Base-by-base conservation (phyloP, 176 grass and related monocot genomes). In the Triticum turgidum region DNA sequence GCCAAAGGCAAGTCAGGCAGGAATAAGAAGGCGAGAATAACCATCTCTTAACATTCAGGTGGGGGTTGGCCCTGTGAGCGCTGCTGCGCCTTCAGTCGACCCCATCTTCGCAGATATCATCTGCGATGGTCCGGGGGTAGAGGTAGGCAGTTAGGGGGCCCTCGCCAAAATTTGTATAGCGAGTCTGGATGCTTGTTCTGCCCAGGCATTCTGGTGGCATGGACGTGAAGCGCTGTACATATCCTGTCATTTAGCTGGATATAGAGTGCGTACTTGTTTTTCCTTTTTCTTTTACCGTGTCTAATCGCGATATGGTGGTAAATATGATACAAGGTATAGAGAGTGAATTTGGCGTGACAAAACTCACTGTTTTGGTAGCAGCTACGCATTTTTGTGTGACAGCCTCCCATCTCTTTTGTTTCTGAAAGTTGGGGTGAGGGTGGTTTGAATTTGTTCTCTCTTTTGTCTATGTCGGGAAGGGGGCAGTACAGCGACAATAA, bases 61-160 rank as follows among this genome's bases (percentile, higher is more conserved):
- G 77, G 87, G 4, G 77, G 80, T 7, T 95, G 88, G 93, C 39
- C 86, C 52, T 95, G 90, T 1, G 88, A 95, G 56, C 85, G 70
- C 38, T 45, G 80, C 56, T 89, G 91, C 73, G 89, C 91, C 51
- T 89, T 69, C 22, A 52, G 44, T 75, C 9, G 87, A 89, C 85
- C 71, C 71, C 67, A 62, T 38, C 76, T 5, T 85, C 77, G 9
- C 29, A 34, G 38, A 72, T 32, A 4, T 21, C 20, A 9, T 14
- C 20, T 87, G 85, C 13, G 35, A 81, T 9, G 29, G 73, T 76
- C 20, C 21, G 39, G 85, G 17, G 21, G 14, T 47, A 22, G 4
- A 1, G 4, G 22, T 56, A 72, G 66, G 11, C 7, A 13, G 1
- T 83, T 76, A 32, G 44, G 27, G 67, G 29, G 7, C 32, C 25